Evolutionary conservation across 441 rosid genomes (phyloP), one percentile per base, ranked within the genome.

Genomic region (Syzygium syzygioides): DNA sequence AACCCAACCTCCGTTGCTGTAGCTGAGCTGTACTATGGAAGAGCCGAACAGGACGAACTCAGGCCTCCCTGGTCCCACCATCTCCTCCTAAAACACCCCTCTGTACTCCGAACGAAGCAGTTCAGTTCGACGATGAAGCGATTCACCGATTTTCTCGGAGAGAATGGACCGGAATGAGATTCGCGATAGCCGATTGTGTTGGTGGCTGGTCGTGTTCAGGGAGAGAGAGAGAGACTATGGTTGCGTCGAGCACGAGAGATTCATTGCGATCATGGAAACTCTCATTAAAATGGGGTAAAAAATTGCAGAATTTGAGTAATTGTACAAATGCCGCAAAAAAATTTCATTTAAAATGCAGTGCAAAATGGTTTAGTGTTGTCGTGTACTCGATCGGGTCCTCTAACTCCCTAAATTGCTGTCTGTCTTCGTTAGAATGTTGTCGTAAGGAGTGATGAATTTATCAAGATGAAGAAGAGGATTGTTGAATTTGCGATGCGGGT

Each of bases 11-110:
- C 94, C 95, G 91, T 95, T 95, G 91, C 96, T 94, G 91, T 93
- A 98, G 91, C 99, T 92, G 90, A 95, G 94, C 90, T 98, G 99
- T 62, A 96, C 99, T 85, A 97, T 97, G 91, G 99, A 98, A 25
- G 99, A 98, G 59, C 99, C 99, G 86, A 97, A 98, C 37, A 98
- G 96, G 86, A 98, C 97, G 90, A 98, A 95, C 94, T 95, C 99
- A 57, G 99, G 99, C 88, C 99, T 93, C 7, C 89, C 87, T 1
- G 98, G 99, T 93, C 98, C 99, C 90, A 92, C 98, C 99, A 98
- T 98, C 64, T 57, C 86, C 62, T 12, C 62, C 57, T 15, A 14
- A 71, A 37, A 37, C 52, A 37, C n/a, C 45, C n/a, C 57, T 52
- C 17, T 5, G 26, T 85, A 15, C 52, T 41, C 45, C 45, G 9